A percentile compares a stretch with the other conserved stretches of the same genome.
Conservation (phyloP, 768 basidiomycete genomes). For the Sistotremastrum suecicum region DNA sequence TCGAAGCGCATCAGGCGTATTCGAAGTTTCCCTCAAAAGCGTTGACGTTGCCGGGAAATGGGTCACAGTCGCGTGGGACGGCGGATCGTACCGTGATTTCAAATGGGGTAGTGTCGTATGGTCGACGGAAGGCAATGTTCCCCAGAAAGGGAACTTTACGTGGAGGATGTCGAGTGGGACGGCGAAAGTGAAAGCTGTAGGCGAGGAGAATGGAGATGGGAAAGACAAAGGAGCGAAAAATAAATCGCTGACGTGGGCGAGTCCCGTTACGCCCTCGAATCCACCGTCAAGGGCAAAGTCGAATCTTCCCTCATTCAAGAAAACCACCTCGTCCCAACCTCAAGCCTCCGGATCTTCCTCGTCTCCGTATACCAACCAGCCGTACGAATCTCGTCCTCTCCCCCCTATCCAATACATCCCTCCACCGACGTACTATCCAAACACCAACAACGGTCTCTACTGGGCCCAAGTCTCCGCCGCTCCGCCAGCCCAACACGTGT, state of each 20-base stretch:
- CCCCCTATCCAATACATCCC: no score
- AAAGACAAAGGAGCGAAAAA: conserved; percentile 1
- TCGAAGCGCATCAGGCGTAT: conserved; percentile 69
- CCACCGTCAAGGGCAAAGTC: no score
- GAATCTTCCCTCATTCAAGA: no score
- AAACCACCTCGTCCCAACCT: conserved; percentile 9
- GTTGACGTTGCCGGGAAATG: conserved; percentile 55
- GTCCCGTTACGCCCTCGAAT: not conserved
- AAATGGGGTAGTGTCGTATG: conserved; percentile 74
- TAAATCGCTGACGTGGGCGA: not conserved
- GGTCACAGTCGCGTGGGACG: conserved; percentile 75
- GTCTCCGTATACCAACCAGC: conserved; percentile 1
- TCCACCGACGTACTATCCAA: no score
- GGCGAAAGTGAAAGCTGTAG: conserved; percentile 2
- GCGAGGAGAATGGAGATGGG: conserved; percentile 4
- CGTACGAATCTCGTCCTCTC: not conserved
- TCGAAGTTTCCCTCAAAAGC: conserved; percentile 67
- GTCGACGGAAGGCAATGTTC: conserved; percentile 44
- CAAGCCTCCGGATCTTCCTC: conserved; percentile 1
- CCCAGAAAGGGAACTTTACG: conserved; percentile 33
- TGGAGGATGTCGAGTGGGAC: not conserved
- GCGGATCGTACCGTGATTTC: conserved; percentile 58
- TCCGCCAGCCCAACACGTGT: no score
- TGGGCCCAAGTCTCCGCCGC: no score
- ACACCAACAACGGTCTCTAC: no score